phyloP scores from a whole-genome alignment of 2,329 filamentous ascomycete genomes.

The Curvularia spicifera region DNA sequence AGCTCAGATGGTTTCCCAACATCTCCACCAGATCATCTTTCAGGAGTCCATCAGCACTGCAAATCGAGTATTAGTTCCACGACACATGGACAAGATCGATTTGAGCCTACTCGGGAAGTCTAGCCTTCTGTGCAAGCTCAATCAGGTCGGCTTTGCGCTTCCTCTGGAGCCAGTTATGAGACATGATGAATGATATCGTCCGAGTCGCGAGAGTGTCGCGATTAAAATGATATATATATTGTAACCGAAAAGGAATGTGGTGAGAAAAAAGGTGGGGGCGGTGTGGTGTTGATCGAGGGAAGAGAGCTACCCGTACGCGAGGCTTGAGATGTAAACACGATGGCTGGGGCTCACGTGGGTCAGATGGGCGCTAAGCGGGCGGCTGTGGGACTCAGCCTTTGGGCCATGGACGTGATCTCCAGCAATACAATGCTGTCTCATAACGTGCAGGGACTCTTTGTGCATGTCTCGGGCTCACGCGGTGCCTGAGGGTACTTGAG shows the following conservation, averaged over 20 bases:
- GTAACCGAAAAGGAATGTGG: conserved; percentile 25
- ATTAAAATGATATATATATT: conserved; percentile 40
- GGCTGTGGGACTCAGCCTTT: conserved; percentile 9
- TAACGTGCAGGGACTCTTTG: not conserved
- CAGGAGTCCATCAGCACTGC: conserved; percentile 71
- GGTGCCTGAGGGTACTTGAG: conserved; percentile 3
- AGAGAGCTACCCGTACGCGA: conserved; percentile 24
- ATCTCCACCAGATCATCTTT: conserved; percentile 76
- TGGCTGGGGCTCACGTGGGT: conserved; percentile 33
- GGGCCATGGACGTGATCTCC: conserved; percentile 7
- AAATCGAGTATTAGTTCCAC: conserved; percentile 23
- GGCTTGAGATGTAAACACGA: conserved; percentile 30
- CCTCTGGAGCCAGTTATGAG: conserved; percentile 73
- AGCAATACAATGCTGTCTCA: conserved; percentile 2
- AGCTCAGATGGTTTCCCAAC: conserved; percentile 51
- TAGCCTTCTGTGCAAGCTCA: conserved; percentile 73
- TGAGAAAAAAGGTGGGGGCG: conserved; percentile 23
- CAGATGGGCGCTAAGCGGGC: conserved; percentile 18
- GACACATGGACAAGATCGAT: conserved; percentile 2
- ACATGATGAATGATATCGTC: conserved; percentile 61
- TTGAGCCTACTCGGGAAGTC: conserved; percentile 69
- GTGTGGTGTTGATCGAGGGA: conserved; percentile 30
- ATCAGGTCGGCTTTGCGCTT: conserved; percentile 83
- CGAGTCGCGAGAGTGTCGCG: conserved; percentile 59
- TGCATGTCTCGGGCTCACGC: conserved; percentile 1